Evolutionary conservation across 495 filamentous ascomycete genomes (phyloP).

Genomic region (Hypoxylon cercidicola): DNA sequence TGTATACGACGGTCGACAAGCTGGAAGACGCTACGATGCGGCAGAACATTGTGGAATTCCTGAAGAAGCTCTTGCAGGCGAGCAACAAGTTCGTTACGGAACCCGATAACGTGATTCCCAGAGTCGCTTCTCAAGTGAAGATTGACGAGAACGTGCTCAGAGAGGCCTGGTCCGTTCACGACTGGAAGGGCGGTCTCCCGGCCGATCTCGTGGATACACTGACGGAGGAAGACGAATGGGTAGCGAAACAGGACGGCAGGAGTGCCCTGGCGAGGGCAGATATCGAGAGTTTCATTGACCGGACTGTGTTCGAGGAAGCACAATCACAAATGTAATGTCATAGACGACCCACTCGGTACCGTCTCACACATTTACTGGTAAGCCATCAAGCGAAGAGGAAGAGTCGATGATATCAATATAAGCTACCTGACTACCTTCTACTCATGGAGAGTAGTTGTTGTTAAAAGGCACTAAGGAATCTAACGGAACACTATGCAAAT

Average conservation of each 20-base stretch:
- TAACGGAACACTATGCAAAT: too few relatives aligned
- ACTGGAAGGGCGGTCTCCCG: conserved; percentile 49
- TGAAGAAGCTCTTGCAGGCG: conserved; percentile 51
- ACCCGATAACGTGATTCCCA: conserved; percentile 47
- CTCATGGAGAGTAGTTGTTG: too few relatives aligned
- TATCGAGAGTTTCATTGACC: too few relatives aligned
- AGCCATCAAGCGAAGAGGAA: too few relatives aligned
- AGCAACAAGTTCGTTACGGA: conserved; percentile 46
- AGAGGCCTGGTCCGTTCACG: conserved; percentile 54
- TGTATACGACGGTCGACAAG: conserved; percentile 54
- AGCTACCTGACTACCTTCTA: too few relatives aligned
- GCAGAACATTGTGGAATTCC: conserved; percentile 53
- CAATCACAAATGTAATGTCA: too few relatives aligned
- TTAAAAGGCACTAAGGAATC: too few relatives aligned
- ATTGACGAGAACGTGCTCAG: conserved; percentile 47
- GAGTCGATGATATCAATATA: too few relatives aligned
- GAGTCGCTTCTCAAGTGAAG: conserved; percentile 45
- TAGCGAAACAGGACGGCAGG: conserved; percentile 31
- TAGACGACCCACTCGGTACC: too few relatives aligned
- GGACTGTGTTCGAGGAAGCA: too few relatives aligned
- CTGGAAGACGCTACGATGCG: conserved; percentile 46
- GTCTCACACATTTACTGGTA: too few relatives aligned
- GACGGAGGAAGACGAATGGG: conserved; percentile 52
- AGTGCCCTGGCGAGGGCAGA: too few relatives aligned
- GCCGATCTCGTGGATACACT: conserved; percentile 52